Evolutionary conservation across 805 yeast species (phyloP), one percentile per base, ranked within the genome.

Genomic region (Komagataella mondaviorum): DNA sequence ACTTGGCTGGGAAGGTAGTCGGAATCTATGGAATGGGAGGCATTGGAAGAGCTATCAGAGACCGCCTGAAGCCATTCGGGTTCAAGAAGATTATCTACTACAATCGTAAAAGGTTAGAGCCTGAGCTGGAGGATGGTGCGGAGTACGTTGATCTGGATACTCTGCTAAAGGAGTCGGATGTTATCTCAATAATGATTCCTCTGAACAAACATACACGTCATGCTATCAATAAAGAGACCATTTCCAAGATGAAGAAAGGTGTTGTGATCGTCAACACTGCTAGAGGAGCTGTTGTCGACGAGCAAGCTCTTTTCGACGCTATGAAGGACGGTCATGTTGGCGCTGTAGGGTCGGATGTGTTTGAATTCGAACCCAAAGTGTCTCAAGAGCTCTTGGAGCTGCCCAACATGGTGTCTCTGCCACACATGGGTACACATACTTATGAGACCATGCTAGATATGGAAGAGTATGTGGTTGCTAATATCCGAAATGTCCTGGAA

Each of bases 21-120:
- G 96, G 96, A 49, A 81, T 88, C 51, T 70, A 85, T 50, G 96
- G 96, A 14, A 75, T 88, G 78, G 96, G 96, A 39, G 95, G 95
- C 43, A 88, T 88, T 66, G 96, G 96, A 48, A 78, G 89, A 53
- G 85, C 87, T 30, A 80, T 88, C 50, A 74, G 88, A 51, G 78
- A 80, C 56, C 76, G 91, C 58, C 72, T 86, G 55, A 66, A 68
- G 56, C 90, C 91, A 6, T 88, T 88, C 65, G 95, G 93, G 2
- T 86, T 88, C 65, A 68, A 65, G 39, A 80, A 78, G 59, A 77
- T 85, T 56, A 65, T 83, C 44, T 88, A 88, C 67, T 76, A 88
- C 66, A 88, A 87, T 70, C 77, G 96, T 58, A 66, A 65, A 49
- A 69, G 72, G 61, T 69, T 88, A 55, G 51, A 73, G 5, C 68